Evolutionary conservation across 441 rosid species (phyloP).

Genomic region (Gossypium laxum): DNA sequence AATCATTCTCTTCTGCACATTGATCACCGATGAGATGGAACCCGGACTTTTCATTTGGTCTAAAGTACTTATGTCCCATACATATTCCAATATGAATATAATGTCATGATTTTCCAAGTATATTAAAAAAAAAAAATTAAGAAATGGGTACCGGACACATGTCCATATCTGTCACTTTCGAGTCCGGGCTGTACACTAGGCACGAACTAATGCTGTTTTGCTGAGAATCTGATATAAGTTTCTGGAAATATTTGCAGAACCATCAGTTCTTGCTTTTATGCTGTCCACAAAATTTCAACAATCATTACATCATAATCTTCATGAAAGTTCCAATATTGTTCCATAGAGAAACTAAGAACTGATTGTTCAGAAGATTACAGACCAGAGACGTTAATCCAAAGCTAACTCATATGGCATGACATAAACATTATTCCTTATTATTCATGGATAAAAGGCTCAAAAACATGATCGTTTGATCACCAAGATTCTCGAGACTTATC

Average conservation of each 20-base stretch:
- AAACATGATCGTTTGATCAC: background rate
- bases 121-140: background rate
- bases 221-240: background rate
- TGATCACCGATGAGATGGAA: background rate
- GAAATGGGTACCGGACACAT: background rate
- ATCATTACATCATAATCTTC: background rate
- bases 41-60: background rate
- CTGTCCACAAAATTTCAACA: background rate
- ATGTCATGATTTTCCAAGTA: background rate
- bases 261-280: background rate
- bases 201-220: background rate
- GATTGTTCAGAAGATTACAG: background rate
- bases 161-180: background rate
- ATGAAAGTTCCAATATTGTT: background rate
- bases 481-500: background rate
- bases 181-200: background rate
- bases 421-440: background rate
- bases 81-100: background rate
- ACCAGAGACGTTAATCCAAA: background rate
- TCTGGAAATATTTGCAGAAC: background rate
- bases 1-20: constrained; percentile 27
- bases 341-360: background rate
- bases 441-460: background rate
- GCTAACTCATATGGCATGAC: background rate
- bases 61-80: background rate